Conservation (phyloP, 2,329 filamentous ascomycete genomes). For the Rhytidhysteron rufulum region DNA sequence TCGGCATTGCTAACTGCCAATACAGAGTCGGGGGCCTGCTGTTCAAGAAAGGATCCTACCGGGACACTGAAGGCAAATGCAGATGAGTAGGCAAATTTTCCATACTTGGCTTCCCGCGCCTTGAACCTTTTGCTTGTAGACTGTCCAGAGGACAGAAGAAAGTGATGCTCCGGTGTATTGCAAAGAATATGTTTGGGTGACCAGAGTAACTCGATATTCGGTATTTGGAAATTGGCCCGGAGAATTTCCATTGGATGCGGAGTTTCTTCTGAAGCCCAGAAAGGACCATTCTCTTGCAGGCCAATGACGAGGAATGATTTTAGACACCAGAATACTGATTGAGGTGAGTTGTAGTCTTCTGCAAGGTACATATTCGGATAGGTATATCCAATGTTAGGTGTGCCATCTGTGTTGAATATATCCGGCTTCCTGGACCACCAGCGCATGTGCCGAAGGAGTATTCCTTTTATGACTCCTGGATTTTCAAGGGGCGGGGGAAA, state of each 20-base stretch:
- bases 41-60: conserved; percentile 31
- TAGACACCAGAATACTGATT: conserved; percentile 49
- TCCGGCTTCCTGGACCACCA: conserved; percentile 44
- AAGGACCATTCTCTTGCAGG: conserved; percentile 27
- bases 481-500: conserved; percentile 27
- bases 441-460: conserved; percentile 42
- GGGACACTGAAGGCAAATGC: conserved; percentile 46
- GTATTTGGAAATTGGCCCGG: too few species aligned
- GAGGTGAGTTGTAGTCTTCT: conserved; percentile 51
- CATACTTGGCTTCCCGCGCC: conserved; percentile 44
- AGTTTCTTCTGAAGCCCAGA: conserved; percentile 42
- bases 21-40: conserved; percentile 22
- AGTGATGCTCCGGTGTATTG: too few species aligned
- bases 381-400: conserved; percentile 39
- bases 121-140: too few species aligned
- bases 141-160: conserved; percentile 41
- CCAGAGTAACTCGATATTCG: conserved; percentile 6
- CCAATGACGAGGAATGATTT: conserved; percentile 41
- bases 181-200: too few species aligned
- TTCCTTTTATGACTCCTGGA: conserved; percentile 37
- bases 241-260: too few species aligned
- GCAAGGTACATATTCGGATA: conserved; percentile 47
- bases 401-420: conserved; percentile 33
- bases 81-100: conserved; percentile 49
- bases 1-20: conserved; percentile 14